Conservation (phyloP, 202 grass and related monocot species). For the Carex sylvatica region DNA sequence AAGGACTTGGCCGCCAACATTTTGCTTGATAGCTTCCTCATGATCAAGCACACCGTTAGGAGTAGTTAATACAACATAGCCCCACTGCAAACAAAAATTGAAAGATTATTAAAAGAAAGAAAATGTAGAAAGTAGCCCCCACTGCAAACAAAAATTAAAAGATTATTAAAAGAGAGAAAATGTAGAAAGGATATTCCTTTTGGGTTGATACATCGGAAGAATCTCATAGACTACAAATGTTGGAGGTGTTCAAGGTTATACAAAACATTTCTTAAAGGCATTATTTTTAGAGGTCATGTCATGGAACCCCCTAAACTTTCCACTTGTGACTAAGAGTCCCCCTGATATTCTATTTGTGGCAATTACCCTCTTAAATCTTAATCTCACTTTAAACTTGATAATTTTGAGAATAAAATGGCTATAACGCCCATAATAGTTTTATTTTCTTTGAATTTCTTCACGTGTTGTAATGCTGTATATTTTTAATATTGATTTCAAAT, state of each 20-base stretch:
- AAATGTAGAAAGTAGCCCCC: constrained; percentile 29
- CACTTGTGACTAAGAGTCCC: too few species aligned
- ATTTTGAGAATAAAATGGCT: too few species aligned
- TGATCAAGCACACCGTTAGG: constrained; percentile 91
- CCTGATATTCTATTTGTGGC: too few species aligned
- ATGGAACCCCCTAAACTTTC: too few species aligned
- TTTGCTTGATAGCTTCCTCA: constrained; percentile 86
- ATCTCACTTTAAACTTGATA: too few species aligned
- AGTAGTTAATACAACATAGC: constrained; percentile 90
- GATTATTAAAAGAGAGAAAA: background rate
- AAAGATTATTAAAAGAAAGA: background rate
- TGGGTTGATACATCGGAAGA: background rate
- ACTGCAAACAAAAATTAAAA: constrained; percentile 46
- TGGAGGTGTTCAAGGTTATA: background rate
- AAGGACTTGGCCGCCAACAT: constrained; percentile 85
- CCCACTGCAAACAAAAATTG: constrained; percentile 62
- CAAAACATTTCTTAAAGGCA: background rate
- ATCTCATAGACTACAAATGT: background rate
- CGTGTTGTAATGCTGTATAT: too few species aligned
- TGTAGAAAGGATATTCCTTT: background rate
- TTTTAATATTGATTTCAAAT: too few species aligned
- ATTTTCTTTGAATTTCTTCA: too few species aligned
- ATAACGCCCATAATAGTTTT: too few species aligned
- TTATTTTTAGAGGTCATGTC: too few species aligned
- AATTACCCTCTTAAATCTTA: too few species aligned